phyloP scores from a whole-genome alignment of 2,329 filamentous ascomycete species.

The Cladophialophora carrionii region DNA sequence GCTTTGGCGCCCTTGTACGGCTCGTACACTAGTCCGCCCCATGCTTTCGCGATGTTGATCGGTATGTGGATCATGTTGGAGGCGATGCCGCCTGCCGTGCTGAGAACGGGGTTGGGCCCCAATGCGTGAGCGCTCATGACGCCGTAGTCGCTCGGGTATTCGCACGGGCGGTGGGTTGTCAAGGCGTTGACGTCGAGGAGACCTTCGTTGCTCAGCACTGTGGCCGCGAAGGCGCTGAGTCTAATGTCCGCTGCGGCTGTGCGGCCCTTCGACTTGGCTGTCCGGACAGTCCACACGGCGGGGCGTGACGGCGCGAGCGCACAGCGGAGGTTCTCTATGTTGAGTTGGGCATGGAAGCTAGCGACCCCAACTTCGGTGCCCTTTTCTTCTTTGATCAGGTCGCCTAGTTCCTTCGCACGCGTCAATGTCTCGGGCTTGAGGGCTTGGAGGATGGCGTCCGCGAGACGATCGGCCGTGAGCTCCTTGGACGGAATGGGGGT shows the following conservation, averaged over 20 bases:
- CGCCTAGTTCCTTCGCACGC: constrained; percentile 62
- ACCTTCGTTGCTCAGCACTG: constrained; percentile 66
- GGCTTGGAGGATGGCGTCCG: constrained; percentile 65
- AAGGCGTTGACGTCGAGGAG: constrained; percentile 69
- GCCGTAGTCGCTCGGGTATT: constrained; percentile 70
- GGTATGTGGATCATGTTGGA: constrained; percentile 73
- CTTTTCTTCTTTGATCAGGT: constrained; percentile 67
- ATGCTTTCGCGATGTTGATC: constrained; percentile 55
- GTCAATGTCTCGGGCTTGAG: constrained; percentile 62
- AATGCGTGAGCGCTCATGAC: constrained; percentile 20
- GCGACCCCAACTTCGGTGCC: constrained; percentile 66
- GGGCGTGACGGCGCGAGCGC: constrained; percentile 67
- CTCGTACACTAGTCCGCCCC: constrained; percentile 50
- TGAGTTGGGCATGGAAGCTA: constrained; percentile 70
- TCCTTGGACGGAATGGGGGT: constrained; percentile 69
- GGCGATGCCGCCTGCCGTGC: constrained; percentile 74
- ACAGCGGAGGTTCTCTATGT: constrained; percentile 69
- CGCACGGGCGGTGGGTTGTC: constrained; percentile 64
- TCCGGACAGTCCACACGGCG: constrained; percentile 73
- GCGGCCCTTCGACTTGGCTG: constrained; percentile 59
- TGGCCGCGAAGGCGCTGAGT: constrained; percentile 72
- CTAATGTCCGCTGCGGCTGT: constrained; percentile 46
- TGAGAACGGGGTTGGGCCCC: constrained; percentile 70
- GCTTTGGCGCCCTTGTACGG: constrained; percentile 50
- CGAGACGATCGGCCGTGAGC: constrained; percentile 67